A percentile compares a stretch with the other conserved stretches of the same genome.
Conservation (phyloP, 305 asterid genomes). For the Rubia tinctorum region DNA sequence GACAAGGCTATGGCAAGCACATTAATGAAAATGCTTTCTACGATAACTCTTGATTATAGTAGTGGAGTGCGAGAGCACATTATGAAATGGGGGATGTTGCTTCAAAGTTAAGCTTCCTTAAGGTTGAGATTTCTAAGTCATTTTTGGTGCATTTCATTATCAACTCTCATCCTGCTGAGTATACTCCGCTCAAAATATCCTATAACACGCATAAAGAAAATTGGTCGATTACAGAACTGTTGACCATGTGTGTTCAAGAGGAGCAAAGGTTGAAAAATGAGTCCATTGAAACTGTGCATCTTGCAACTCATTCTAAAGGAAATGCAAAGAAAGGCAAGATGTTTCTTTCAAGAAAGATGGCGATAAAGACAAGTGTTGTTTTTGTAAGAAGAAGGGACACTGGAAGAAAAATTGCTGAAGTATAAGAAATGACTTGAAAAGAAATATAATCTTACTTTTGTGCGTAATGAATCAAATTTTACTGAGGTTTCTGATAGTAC, state of each 20-base stretch:
- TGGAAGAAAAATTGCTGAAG: no score
- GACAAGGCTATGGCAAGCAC: neutral
- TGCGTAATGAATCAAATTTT: no score
- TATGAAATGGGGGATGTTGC: conserved; percentile 3
- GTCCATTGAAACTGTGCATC: no score
- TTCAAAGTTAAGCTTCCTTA: neutral
- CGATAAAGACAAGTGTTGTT: no score
- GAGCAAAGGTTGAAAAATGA: no score
- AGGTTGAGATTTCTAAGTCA: neutral
- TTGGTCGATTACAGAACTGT: neutral
- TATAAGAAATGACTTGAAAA: no score
- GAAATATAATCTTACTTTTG: no score
- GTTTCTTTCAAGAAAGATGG: no score
- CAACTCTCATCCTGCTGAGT: neutral
- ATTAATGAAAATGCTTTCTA: neutral
- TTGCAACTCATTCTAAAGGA: no score
- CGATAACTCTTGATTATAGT: neutral
- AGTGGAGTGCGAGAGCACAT: conserved; percentile 8
- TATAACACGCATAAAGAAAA: neutral
- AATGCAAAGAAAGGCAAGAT: no score
- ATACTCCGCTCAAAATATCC: neutral
- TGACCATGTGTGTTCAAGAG: neutral
- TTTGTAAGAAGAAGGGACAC: no score
- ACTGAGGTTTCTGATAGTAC: no score
- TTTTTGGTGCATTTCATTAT: neutral